Percentiles rank a stretch among this genome's conserved stretches.
phyloP scores from a whole-genome alignment of 2,329 filamentous ascomycete species.

The Leptographium radiaticola region DNA sequence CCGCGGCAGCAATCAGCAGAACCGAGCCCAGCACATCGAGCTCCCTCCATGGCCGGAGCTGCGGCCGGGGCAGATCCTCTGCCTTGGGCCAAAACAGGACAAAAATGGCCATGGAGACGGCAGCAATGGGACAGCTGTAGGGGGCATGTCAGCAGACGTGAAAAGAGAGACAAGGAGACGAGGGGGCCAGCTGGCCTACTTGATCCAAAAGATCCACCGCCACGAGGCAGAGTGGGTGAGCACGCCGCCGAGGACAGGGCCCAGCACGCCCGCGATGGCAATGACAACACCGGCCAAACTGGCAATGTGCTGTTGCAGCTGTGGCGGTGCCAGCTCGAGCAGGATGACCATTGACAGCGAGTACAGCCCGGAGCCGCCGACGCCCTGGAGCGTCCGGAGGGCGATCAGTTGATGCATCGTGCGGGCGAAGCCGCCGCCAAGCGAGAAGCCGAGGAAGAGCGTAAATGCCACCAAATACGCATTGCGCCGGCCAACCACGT shows the following conservation, averaged over 20 bases:
- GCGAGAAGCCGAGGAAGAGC: constrained; percentile 42
- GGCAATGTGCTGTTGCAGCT: constrained; percentile 28
- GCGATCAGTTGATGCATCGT: constrained; percentile 33
- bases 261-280: constrained; percentile 33
- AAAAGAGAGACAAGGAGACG: neutral
- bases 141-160: constrained; percentile 9
- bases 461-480: constrained; percentile 37
- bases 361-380: constrained; percentile 41
- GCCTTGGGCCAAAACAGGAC: constrained; percentile 35
- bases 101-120: constrained; percentile 32
- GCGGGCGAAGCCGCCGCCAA: constrained; percentile 37
- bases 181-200: constrained; percentile 23
- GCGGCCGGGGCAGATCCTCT: constrained; percentile 23
- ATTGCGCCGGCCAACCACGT: constrained; percentile 38
- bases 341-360: constrained; percentile 43
- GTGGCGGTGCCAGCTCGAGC: constrained; percentile 32
- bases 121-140: constrained; percentile 35
- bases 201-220: constrained; percentile 48
- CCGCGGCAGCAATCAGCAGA: constrained; percentile 38
- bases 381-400: constrained; percentile 34
- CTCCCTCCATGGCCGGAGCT: constrained; percentile 30
- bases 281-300: constrained; percentile 35
- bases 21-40: constrained; percentile 40
- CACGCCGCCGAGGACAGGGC: constrained; percentile 37
- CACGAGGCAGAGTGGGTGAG: constrained; percentile 35